Conservation (phyloP, 257 asterid genomes). For the Oldenlandia corymbosa region DNA sequence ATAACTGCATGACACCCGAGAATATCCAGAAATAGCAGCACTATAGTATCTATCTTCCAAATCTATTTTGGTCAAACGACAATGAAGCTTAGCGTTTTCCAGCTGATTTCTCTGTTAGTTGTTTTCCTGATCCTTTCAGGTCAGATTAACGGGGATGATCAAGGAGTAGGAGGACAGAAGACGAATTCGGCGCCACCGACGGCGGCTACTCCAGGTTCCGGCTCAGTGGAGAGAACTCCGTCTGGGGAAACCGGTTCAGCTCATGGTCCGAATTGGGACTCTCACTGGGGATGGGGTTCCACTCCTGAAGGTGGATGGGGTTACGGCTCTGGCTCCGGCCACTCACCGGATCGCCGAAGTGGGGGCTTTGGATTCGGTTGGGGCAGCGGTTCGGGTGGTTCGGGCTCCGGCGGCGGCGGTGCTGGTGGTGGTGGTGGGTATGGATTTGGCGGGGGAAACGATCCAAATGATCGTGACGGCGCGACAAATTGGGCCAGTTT, state of each 20-base stretch:
- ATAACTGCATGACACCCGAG: slow-evolving; percentile 16
- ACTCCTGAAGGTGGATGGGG: slow-evolving; percentile 42
- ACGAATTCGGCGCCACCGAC: slow-evolving; percentile 1
- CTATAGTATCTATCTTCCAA: no score
- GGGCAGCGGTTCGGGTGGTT: slow-evolving; percentile 36
- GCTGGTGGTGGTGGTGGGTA: slow-evolving; percentile 21
- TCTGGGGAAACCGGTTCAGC: slow-evolving; percentile 32
- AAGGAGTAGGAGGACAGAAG: slow-evolving; percentile 13
- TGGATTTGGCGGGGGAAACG: slow-evolving; percentile 23
- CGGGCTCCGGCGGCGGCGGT: slow-evolving; percentile 25
- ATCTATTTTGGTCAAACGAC: not conserved
- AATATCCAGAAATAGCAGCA: not conserved
- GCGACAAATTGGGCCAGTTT: slow-evolving; percentile 10
- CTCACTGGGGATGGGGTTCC: slow-evolving; percentile 46
- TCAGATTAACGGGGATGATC: slow-evolving; percentile 9
- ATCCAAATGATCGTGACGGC: slow-evolving; percentile 11
- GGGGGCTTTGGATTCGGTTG: slow-evolving; percentile 31
- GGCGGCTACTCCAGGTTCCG: slow-evolving; percentile 11
- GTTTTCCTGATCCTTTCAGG: not conserved
- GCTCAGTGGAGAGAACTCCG: not conserved
- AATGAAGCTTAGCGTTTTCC: slow-evolving; percentile 6
- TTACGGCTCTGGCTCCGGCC: slow-evolving; percentile 37
- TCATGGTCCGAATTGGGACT: slow-evolving; percentile 34
- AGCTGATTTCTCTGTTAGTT: slow-evolving; percentile 3
- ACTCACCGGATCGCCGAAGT: slow-evolving; percentile 27